Base-by-base conservation (phyloP, 208 protist species). In the Trypanosoma vivax region DNA sequence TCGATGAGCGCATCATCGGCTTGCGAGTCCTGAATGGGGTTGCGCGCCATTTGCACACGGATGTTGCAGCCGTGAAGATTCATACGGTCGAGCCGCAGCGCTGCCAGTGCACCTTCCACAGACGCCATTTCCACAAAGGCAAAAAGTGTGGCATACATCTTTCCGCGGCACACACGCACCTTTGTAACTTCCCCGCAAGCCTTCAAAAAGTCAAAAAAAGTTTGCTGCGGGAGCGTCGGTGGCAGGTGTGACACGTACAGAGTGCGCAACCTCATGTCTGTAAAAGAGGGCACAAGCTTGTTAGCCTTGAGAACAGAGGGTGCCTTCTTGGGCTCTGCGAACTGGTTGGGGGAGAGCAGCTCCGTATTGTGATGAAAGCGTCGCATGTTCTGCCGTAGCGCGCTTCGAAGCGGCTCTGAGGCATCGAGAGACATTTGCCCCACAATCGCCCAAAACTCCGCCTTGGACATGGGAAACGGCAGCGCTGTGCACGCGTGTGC, bases 51-150 rank as follows among this genome's bases (percentile, higher is more conserved):
- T 58, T 89, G 79, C 23, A 92, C 78, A 21, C 79, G 76, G 25
- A 92, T 70, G 38, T 37, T 56, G 47, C 49, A 60, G 18, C 80
- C 85, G 50, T 86, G 66, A 55, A 89, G 23, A 49, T 72, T 62
- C 14, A 72, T 46, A 18, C 69, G 68, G 50, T 81, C 85, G 45
- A 92, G 70, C 33, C 73, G 65, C 49, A 83, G 56, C 24, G 55
- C 33, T 11, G 65, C 77, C 16, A 60, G 51, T 19, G 72, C 80
- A 25, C 62, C 80, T 28, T 83, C 70, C 14, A 69, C 10, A 9
- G 72, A 81, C 10, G 68, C 61, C 80, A 92, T 92, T 52, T 92
- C 80, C 13, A 92, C 85, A 66, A 92, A 92, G 0, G 85, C 79
- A 60, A 89, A 89, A 13, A 92, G 55, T 16, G 85, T 88, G 21